phyloP scores from a whole-genome alignment of 768 basidiomycete genomes.

The Tylopilus rubrobrunneus region DNA sequence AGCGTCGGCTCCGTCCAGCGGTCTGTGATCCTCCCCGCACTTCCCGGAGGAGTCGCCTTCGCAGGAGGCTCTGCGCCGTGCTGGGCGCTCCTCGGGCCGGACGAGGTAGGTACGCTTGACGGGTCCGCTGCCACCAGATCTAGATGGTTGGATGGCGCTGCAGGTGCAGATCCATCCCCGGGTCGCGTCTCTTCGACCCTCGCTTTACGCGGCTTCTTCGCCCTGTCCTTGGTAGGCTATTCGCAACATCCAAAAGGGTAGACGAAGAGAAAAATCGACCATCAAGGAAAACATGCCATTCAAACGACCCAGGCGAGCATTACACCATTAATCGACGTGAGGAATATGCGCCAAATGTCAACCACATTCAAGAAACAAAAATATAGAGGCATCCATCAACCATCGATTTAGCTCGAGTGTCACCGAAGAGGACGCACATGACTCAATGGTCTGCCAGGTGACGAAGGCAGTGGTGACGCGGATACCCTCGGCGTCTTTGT shows the following conservation, averaged over 20 bases:
- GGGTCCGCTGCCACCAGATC: conserved; percentile 1
- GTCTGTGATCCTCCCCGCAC: conserved; percentile 24
- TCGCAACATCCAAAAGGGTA: conserved; percentile 7
- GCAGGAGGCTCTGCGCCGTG: not conserved
- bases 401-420: conserved; percentile 43
- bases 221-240: conserved; percentile 74
- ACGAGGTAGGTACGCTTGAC: not conserved
- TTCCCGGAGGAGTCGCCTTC: conserved; percentile 5
- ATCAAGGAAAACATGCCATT: conserved; percentile 26
- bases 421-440: conserved; percentile 86
- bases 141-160: not conserved
- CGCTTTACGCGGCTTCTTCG: conserved; percentile 60
- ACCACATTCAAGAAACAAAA: conserved; percentile 9
- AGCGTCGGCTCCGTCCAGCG: conserved; percentile 31
- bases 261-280: conserved; percentile 2
- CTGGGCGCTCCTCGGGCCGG: not conserved
- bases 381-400: conserved; percentile 33
- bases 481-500: conserved; percentile 24
- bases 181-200: conserved; percentile 16
- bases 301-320: conserved; percentile 21
- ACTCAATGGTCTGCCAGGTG: conserved; percentile 64
- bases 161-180: not conserved
- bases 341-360: conserved; percentile 21
- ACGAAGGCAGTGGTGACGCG: conserved; percentile 33
- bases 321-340: conserved; percentile 32